Percentiles rank a stretch among this genome's conserved stretches.
Evolutionary conservation across 192 early-diverging fungal species (phyloP).

Genomic region (Coemansia sp.): DNA sequence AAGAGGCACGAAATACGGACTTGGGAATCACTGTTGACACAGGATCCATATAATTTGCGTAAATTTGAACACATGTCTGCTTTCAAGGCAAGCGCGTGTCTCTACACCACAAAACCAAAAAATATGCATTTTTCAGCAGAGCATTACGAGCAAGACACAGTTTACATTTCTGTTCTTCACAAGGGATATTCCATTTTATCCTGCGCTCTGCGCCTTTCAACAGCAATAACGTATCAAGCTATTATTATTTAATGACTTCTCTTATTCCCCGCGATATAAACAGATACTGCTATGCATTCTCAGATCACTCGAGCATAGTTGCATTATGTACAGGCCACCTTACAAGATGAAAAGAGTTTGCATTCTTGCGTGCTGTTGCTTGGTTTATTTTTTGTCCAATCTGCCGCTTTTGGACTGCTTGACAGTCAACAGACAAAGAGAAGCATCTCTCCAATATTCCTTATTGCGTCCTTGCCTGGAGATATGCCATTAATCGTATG

Average conservation of each 20-base stretch:
- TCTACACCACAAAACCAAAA: no score
- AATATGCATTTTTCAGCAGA: neutral
- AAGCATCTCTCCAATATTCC: neutral
- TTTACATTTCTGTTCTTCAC: no score
- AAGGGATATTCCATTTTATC: neutral
- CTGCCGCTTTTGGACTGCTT: neutral
- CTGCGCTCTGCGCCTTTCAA: neutral
- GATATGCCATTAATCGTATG: neutral
- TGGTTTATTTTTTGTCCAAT: neutral
- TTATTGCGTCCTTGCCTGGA: neutral
- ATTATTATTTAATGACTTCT: neutral
- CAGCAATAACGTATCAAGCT: neutral
- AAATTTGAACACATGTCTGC: neutral
- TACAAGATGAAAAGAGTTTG: neutral
- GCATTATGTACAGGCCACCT: neutral
- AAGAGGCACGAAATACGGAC: no score
- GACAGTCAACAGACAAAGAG: no score
- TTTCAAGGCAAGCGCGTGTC: no score
- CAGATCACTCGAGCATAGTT: neutral
- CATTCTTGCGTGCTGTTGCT: neutral
- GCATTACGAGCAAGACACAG: neutral
- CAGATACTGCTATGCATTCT: neutral
- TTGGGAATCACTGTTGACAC: neutral
- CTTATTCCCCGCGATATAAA: neutral
- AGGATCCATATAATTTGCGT: neutral